Base-by-base conservation (phyloP, 2,329 filamentous ascomycete species). In the Ophiocordyceps camponoti-floridani region DNA sequence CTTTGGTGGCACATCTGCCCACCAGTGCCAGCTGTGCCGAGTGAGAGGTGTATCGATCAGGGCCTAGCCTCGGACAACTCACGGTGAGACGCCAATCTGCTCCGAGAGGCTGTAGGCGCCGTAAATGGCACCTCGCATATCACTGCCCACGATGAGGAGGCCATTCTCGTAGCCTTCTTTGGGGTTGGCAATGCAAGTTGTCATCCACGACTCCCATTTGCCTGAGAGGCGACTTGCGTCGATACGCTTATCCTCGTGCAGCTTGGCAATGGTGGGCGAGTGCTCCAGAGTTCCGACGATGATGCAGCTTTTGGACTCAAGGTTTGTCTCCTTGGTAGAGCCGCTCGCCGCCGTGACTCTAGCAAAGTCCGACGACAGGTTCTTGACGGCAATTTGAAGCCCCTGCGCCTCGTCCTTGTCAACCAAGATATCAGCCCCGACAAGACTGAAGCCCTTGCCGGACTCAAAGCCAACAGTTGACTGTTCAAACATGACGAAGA, bases 21-120 rank as follows among this genome's bases (percentile, higher is more conserved):
- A 77, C 66, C 68, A 77, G 53, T 77, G 66, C 72, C 73, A 77
- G 1, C 59, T 60, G 12, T 46, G 43, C 7, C 7, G 23, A 7
- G 12, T 45, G 40, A 45, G 43, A 46, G 27, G 26, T 38, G 16
- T 9, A 19, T n/a, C 26, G 12, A 12, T 23, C 23, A 23, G 23
- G 23, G 5, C 23, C 23, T 23, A 42, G 19, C 11, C 26, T 16
- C 37, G 40, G 26, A 9, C 35, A 13, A 50, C 55, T 46, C 47
- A 58, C 50, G 72, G 73, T 0, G 72, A 75, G 11, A 79, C 70
- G 16, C 75, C 75, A 42, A 78, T 76, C 47, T 77, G 73, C 50
- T 77, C 73, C 0, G 71, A 75, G 18, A 79, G 53, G 43, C 72
- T 71, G 52, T 79, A 79, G 14, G 76, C 60, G 12, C 74, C 75